A percentile compares a stretch with the other conserved stretches of the same genome.
These are phyloP conservation scores for Candolleomyces efflorescens DNA, from an alignment of 768 basidiomycete species.

Conservation along the genomic window DNA sequence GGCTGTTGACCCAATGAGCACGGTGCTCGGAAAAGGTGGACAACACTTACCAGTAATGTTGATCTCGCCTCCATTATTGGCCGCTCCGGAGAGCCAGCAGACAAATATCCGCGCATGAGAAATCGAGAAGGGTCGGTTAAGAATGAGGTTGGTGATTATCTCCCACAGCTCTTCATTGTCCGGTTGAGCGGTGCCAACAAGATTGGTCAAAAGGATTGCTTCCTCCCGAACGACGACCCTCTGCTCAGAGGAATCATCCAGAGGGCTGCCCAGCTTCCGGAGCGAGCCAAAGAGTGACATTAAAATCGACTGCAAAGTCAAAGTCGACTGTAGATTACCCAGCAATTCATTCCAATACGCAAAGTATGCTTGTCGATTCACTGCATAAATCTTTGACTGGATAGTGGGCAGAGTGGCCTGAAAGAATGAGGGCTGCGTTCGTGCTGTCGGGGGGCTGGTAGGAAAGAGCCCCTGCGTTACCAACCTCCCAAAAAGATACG, in stretches of 20 bases:
- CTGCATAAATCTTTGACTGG: conserved; percentile 30
- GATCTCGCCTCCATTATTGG: conserved; percentile 18
- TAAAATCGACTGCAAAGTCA: conserved; percentile 54
- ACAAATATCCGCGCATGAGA: conserved; percentile 58
- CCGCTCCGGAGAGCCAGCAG: conserved; percentile 59
- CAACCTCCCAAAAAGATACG: conserved; percentile 60
- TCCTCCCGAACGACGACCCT: conserved; percentile 50
- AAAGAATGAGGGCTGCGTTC: conserved; percentile 75
- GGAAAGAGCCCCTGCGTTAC: conserved; percentile 68
- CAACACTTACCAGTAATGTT: conserved; percentile 26
- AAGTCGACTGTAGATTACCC: conserved; percentile 42
- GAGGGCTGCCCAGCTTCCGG: conserved; percentile 21
- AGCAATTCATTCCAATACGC: conserved; percentile 46
- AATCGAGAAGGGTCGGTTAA: conserved; percentile 57
- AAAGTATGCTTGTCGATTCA: conserved; percentile 32
- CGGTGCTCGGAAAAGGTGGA: background rate
- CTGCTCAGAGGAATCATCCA: conserved; percentile 24
- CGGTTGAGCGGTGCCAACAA: conserved; percentile 50
- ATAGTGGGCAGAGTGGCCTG: conserved; percentile 44
- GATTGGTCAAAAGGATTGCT: conserved; percentile 41
- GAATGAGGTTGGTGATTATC: conserved; percentile 39
- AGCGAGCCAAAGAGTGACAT: conserved; percentile 55
- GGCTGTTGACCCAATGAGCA: conserved; percentile 24
- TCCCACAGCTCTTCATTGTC: conserved; percentile 51
- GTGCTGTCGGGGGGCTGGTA: conserved; percentile 38